Conservation (phyloP, 176 grass and related monocot genomes). For the Olyra latifolia region DNA sequence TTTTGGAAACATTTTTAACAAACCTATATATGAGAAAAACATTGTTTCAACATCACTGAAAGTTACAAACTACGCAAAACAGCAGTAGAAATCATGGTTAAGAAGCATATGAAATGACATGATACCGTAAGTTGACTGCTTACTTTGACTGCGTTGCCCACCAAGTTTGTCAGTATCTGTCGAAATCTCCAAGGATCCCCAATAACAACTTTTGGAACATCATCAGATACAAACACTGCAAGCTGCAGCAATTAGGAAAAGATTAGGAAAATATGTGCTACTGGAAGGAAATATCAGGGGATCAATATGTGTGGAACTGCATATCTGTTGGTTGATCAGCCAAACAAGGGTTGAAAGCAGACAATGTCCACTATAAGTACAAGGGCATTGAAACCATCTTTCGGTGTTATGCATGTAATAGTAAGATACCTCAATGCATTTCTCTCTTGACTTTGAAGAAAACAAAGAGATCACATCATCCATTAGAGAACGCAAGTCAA, state of each 20-base stretch:
- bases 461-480: slow-evolving; percentile 97
- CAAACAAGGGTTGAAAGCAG: slow-evolving; percentile 15
- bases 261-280: slow-evolving; percentile 21
- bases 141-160: slow-evolving; percentile 96
- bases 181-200: slow-evolving; percentile 93
- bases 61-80: background rate
- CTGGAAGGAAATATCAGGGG: background rate
- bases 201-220: slow-evolving; percentile 76
- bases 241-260: slow-evolving; percentile 58
- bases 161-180: slow-evolving; percentile 95
- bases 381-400: background rate
- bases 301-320: background rate
- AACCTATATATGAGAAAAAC: background rate
- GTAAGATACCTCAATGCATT: slow-evolving; percentile 80
- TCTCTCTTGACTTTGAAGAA: slow-evolving; percentile 92
- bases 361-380: background rate
- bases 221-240: slow-evolving; percentile 86
- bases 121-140: slow-evolving; percentile 39
- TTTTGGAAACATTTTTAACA: background rate
- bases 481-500: slow-evolving; percentile 76
- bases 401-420: background rate
- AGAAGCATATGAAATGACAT: slow-evolving; percentile 11
- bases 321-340: slow-evolving; percentile 3
- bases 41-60: background rate
- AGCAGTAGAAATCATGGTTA: background rate